Base-by-base conservation (phyloP, 2,329 filamentous ascomycete species). In the Trichoderma sp. region DNA sequence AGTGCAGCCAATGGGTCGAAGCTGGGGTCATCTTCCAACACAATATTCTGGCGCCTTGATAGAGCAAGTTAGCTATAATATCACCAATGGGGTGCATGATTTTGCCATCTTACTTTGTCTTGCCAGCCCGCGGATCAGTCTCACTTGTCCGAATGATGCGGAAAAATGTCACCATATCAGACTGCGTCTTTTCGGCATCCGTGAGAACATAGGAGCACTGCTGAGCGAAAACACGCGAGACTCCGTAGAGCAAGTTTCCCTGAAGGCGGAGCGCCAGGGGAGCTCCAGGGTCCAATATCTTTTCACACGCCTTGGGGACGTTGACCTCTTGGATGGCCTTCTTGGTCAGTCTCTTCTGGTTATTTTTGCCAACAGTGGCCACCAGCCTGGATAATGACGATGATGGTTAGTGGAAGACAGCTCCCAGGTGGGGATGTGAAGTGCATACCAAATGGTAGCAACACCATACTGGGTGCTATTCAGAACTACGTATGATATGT, bases 251-350 rank as follows among this genome's bases (percentile, higher is more conserved):
- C 20, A 99, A 86, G 76, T 91, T 98, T 17, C 94, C 92, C 79
- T 98, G 95, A 26, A 99, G 87, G 43, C 96, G 91, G 74, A 99
- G 82, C 5, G 96, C 95, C 82, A 99, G 91, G 3, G 96, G 96
- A 2, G 93, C 93, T 6, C 91, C 93, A 0, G 76, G 94, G 71
- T 93, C 87, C 47, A 93, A 88, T 79, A 99, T 97, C n/a, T 92
- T 96, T 74, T 91, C 87, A 80, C 95, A 98, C 71, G 96, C 95
- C 78, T 92, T 94, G 43, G 90, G 87, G 30, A 99, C 91, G 77
- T 98, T 88, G 75, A 99, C 96, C 17, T 93, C 90, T 72, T 95
- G 89, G 72, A 99, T 97, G 9, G 93, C 92, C 80, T 96, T 97
- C 63, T 92, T 90, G 8, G 91, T 93, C 76, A 99, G 85, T 76